phyloP scores from a whole-genome alignment of 2,329 filamentous ascomycete genomes.

The Colletotrichum falcatum region DNA sequence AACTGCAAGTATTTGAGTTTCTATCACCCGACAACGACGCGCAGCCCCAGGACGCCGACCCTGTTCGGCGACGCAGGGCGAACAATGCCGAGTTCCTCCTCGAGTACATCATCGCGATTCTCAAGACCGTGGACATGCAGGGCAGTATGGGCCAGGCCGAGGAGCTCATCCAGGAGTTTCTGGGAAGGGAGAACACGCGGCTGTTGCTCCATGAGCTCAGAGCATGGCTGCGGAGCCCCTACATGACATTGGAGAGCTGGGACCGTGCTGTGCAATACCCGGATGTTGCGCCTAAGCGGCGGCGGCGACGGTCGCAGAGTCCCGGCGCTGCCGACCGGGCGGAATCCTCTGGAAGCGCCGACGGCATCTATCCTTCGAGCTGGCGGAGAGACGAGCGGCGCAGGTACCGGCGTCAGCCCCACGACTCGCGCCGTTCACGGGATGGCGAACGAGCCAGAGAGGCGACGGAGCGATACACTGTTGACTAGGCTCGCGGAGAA shows the following conservation, averaged over 20 bases:
- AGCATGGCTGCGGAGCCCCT: slow-evolving; percentile 86
- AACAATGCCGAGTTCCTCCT: slow-evolving; percentile 87
- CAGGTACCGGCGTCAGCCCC: slow-evolving; percentile 23
- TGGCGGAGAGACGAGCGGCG: slow-evolving; percentile 40
- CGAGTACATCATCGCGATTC: slow-evolving; percentile 85
- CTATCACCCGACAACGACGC: slow-evolving; percentile 55
- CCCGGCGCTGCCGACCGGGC: slow-evolving; percentile 13
- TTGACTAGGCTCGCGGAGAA: slow-evolving; percentile 14
- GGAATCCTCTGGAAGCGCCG: background rate
- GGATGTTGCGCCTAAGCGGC: slow-evolving; percentile 18
- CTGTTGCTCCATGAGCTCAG: slow-evolving; percentile 88
- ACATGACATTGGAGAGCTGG: slow-evolving; percentile 78
- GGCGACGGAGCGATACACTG: slow-evolving; percentile 31
- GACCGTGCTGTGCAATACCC: slow-evolving; percentile 82
- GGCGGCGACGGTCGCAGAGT: slow-evolving; percentile 34
- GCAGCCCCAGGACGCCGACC: slow-evolving; percentile 29
- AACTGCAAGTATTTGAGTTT: slow-evolving; percentile 86
- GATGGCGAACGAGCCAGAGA: slow-evolving; percentile 31
- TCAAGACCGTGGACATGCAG: slow-evolving; percentile 86
- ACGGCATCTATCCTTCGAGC: slow-evolving; percentile 37
- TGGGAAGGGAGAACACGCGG: slow-evolving; percentile 78
- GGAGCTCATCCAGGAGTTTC: slow-evolving; percentile 80
- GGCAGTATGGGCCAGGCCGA: slow-evolving; percentile 83
- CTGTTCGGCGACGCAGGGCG: slow-evolving; percentile 51
- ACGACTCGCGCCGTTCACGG: slow-evolving; percentile 26